phyloP scores from a whole-genome alignment of 2,329 filamentous ascomycete species.

The Pseudohalonectria lignicola region DNA sequence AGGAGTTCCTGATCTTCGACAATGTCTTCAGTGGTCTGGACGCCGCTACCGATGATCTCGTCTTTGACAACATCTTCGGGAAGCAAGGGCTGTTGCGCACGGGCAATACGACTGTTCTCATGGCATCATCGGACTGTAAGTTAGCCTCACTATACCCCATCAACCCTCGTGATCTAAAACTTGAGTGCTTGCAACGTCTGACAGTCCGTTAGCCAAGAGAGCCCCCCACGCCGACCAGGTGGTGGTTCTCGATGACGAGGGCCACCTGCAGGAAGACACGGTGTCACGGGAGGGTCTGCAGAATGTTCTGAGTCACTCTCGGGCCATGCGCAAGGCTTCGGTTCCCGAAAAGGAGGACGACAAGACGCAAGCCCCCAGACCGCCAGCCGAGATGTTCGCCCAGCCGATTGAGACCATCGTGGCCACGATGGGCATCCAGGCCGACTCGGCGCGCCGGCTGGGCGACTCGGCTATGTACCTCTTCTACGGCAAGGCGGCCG shows the following conservation, averaged over 20 bases:
- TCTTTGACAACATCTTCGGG: constrained; percentile 30
- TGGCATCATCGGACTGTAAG: constrained; percentile 27
- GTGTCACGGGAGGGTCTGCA: too few relatives aligned
- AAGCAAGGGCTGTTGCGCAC: constrained; percentile 26
- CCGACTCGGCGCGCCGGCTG: not conserved
- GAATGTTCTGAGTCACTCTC: constrained; percentile 4
- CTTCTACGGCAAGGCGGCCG: not conserved
- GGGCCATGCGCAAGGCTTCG: not conserved
- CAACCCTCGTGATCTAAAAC: too few relatives aligned
- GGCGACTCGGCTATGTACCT: constrained; percentile 1
- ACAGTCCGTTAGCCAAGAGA: constrained; percentile 24
- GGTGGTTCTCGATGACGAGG: constrained; percentile 18
- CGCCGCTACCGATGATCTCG: constrained; percentile 25
- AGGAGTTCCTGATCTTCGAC: constrained; percentile 29
- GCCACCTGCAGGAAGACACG: constrained; percentile 14
- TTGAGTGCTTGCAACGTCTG: too few relatives aligned
- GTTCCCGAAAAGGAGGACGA: not conserved
- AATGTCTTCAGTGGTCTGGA: constrained; percentile 35
- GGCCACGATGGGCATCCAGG: too few relatives aligned
- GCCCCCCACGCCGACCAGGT: constrained; percentile 26
- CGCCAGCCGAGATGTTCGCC: too few relatives aligned
- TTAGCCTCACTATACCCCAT: too few relatives aligned
- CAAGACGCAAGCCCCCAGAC: constrained; percentile 3
- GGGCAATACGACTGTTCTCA: constrained; percentile 25
- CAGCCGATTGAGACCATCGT: too few relatives aligned